phyloP scores from a whole-genome alignment of 1,139 yeast species.

The Taphrina pruni region DNA sequence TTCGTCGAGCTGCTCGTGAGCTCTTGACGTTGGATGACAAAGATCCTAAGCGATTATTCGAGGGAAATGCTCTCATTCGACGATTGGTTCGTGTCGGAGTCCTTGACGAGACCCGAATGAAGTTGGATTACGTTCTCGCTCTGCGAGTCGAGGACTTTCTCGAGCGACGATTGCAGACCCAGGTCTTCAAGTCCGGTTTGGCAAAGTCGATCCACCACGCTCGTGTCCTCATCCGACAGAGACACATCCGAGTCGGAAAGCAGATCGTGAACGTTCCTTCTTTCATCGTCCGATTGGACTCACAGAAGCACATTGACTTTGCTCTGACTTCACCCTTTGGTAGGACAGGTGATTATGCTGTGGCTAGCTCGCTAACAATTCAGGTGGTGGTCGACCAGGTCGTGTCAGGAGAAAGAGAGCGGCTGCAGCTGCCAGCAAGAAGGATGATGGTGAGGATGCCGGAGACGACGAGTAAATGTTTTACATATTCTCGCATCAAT shows the following conservation, averaged over 20 bases:
- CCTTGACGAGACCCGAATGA: constrained; percentile 98
- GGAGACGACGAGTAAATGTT: constrained; percentile 56
- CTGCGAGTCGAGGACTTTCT: constrained; percentile 98
- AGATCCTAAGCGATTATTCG: constrained; percentile 99
- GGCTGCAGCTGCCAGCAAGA: constrained; percentile 55
- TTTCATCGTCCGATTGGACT: constrained; percentile 99
- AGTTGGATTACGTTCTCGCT: constrained; percentile 99
- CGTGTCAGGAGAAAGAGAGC: constrained; percentile 98
- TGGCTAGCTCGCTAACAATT: not conserved
- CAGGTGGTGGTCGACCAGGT: constrained; percentile 98
- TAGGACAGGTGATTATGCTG: not conserved
- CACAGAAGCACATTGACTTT: constrained; percentile 99
- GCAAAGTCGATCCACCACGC: constrained; percentile 99
- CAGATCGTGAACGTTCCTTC: constrained; percentile 99
- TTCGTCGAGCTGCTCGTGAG: constrained; percentile 99
- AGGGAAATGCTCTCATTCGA: constrained; percentile 99
- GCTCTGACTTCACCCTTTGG: constrained; percentile 98
- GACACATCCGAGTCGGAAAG: constrained; percentile 99
- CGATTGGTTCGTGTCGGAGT: constrained; percentile 99
- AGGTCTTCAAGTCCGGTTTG: constrained; percentile 99
- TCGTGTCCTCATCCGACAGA: constrained; percentile 96
- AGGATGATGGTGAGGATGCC: constrained; percentile 64
- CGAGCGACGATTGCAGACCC: constrained; percentile 99
- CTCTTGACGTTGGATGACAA: constrained; percentile 99
- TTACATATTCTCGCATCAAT: not conserved